Evolutionary conservation across 2,329 filamentous ascomycete genomes (phyloP).

Genomic region (Sporothrix globosa): DNA sequence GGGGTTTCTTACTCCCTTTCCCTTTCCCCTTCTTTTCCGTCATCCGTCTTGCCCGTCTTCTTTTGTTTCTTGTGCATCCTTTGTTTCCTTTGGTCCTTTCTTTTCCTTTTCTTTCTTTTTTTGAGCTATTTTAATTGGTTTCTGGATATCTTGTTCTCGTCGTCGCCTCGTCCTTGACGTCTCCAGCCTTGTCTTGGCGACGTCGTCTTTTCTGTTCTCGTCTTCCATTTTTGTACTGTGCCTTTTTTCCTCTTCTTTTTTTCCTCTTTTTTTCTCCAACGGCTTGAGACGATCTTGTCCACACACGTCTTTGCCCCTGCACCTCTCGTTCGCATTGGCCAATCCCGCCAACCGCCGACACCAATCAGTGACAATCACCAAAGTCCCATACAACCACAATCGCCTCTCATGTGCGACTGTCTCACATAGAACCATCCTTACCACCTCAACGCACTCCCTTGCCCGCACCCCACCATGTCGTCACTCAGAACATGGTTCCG

Average conservation of each 20-base stretch:
- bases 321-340: constrained; percentile 17
- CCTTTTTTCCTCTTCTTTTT: neutral
- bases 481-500: constrained; percentile 57
- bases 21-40: neutral
- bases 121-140: neutral
- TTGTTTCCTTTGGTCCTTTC: neutral
- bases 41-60: neutral
- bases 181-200: neutral
- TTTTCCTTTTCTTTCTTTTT: neutral
- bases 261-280: neutral
- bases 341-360: neutral
- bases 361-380: neutral
- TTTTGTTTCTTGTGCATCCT: constrained; percentile 8
- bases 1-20: neutral
- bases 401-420: neutral
- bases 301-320: neutral
- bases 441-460: neutral
- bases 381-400: neutral
- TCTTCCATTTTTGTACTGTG: neutral
- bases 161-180: neutral
- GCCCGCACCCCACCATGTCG: constrained; percentile 39
- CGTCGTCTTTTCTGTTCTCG: neutral
- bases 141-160: neutral
- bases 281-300: constrained; percentile 23
- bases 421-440: neutral